Base-by-base conservation (phyloP, 1,284 basidiomycete species). In the Tetrapyrgos nigripes region DNA sequence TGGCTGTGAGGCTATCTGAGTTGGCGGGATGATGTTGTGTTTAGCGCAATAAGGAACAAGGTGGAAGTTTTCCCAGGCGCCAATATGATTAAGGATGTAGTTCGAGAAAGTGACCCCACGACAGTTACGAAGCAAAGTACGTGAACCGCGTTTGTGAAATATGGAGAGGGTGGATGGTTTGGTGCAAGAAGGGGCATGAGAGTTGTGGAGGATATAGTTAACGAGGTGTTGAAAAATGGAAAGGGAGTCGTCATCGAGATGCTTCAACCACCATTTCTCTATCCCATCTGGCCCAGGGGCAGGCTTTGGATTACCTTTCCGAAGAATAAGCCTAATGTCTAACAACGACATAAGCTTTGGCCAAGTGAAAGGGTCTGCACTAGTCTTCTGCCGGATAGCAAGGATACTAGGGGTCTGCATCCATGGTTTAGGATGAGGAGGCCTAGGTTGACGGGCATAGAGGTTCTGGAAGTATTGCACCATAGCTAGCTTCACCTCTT, bases 181-280 rank as follows among this genome's bases (percentile, higher is more conserved):
- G 35, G 75, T 54, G 10, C 53, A 10, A 0, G 57, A 62, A 1
- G 71, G 71, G 53, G 73, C 72, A 26, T 59, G 57, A 4, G 68
- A 62, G 46, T 62, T 61, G 13, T 47, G 23, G 44, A 76, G 59
- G 5, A 61, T 53, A 50, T 73, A 75, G 59, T 75, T 75, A 50
- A 60, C 50, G 11, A 76, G 62, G 19, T 67, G 57, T 1, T 70
- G 40, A 0, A 76, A 62, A 3, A 70, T 53, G 0, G 52, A 5
- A 9, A 75, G 64, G 17, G 68, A 65, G 1, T 29, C 2, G 31
- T 72, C 68, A 1, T 57, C 56, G 9, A 72, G 53, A 2, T 54
- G 35, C 47, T 68, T 67, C 3, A 74, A 46, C 11, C 60, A 60
- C 74, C 74, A 75, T 58, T 76, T 76, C 58, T 76, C 73, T 70